A percentile compares a stretch with the other conserved stretches of the same genome.
Evolutionary conservation across 192 early-diverging fungal species (phyloP).

Genomic region (Coemansia sp.): DNA sequence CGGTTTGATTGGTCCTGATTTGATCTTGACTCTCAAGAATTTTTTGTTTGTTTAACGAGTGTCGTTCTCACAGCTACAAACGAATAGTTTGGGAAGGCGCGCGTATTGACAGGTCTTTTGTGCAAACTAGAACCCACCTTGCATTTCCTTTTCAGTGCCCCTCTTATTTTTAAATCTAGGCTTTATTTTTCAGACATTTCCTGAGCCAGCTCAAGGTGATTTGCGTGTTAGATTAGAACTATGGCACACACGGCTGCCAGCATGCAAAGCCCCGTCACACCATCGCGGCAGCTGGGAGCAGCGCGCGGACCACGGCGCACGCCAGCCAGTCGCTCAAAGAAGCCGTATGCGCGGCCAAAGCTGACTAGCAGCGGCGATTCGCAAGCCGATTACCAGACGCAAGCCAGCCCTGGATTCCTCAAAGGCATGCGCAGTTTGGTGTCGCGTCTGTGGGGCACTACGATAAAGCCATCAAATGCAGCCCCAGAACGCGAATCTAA

Average conservation of each 20-base stretch:
- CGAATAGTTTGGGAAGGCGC: no score
- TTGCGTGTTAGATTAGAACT: not conserved
- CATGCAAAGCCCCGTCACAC: constrained; percentile 32
- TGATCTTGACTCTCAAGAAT: not conserved
- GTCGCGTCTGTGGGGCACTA: constrained; percentile 46
- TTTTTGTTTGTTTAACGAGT: not conserved
- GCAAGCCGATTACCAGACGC: constrained; percentile 18
- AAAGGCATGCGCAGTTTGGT: constrained; percentile 52
- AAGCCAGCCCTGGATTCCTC: constrained; percentile 33
- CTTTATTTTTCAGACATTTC: not conserved
- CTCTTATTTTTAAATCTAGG: not conserved
- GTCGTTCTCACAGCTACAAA: no score
- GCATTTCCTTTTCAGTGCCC: not conserved
- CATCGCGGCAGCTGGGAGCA: constrained; percentile 35
- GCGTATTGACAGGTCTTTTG: no score
- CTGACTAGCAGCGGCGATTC: not conserved
- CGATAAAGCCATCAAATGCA: constrained; percentile 24
- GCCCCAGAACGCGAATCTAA: not conserved
- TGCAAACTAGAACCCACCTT: not conserved
- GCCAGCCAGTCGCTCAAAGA: constrained; percentile 43
- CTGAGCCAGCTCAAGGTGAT: not conserved
- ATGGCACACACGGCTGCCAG: constrained; percentile 33
- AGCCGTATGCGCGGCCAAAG: constrained; percentile 31
- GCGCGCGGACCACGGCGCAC: constrained; percentile 41
- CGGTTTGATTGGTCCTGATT: not conserved